Conservation (phyloP, 192 early-diverging fungal genomes). For the Obelidium mucronatum region DNA sequence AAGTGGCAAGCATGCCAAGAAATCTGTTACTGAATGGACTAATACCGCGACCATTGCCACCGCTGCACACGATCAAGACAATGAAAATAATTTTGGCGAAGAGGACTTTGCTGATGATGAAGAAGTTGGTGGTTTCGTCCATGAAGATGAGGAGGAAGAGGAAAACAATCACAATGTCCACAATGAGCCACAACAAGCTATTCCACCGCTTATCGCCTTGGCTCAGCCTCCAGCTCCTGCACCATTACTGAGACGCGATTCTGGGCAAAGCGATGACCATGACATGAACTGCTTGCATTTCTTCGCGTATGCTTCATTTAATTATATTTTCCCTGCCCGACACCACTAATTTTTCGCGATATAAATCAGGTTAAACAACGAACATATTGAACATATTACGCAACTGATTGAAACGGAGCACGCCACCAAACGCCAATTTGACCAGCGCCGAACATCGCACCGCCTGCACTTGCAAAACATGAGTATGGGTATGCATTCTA, state of each 20-base stretch:
- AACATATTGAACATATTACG: slow-evolving; percentile 14
- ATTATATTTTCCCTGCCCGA: background rate
- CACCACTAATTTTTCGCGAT: background rate
- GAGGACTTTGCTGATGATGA: background rate
- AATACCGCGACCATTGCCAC: too few species aligned
- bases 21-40: too few species aligned
- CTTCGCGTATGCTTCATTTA: slow-evolving; percentile 27
- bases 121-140: background rate
- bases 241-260: slow-evolving; percentile 32
- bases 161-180: background rate
- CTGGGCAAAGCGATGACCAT: slow-evolving; percentile 36
- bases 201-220: background rate
- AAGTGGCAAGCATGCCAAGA: too few species aligned
- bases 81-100: background rate
- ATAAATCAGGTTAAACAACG: slow-evolving; percentile 11
- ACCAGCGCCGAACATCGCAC: background rate
- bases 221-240: background rate
- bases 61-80: background rate
- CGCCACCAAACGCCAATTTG: slow-evolving; percentile 6
- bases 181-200: background rate
- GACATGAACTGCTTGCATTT: slow-evolving; percentile 41
- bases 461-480: background rate
- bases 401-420: background rate
- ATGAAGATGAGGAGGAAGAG: background rate
- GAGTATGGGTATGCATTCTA: background rate